Percentiles rank a stretch among this genome's conserved stretches.
Conservation (phyloP, 192 early-diverging fungal genomes). For the Gaertneriomyces sp. region DNA sequence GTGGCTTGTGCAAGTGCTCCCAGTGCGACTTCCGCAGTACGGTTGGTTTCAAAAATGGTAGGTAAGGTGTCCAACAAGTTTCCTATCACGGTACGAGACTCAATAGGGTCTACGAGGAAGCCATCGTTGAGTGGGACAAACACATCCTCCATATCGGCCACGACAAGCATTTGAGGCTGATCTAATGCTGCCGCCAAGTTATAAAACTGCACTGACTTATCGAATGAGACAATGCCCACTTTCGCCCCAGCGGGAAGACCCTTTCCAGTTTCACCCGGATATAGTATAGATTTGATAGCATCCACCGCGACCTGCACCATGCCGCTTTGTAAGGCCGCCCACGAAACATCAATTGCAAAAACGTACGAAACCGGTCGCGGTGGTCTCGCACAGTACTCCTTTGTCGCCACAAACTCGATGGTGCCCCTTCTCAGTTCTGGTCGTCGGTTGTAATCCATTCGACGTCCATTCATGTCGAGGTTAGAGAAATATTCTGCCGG, state of each 20-base stretch:
- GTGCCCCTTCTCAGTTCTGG: slow-evolving; percentile 89
- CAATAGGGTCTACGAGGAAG: slow-evolving; percentile 80
- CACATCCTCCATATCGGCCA: slow-evolving; percentile 84
- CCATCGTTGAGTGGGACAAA: slow-evolving; percentile 93
- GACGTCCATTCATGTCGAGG: slow-evolving; percentile 86
- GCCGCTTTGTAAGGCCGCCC: slow-evolving; percentile 79
- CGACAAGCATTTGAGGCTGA: slow-evolving; percentile 91
- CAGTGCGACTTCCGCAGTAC: slow-evolving; percentile 68
- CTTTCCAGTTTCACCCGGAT: slow-evolving; percentile 35
- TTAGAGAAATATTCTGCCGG: slow-evolving; percentile 89
- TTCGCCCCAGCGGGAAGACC: slow-evolving; percentile 39
- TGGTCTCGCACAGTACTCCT: slow-evolving; percentile 65
- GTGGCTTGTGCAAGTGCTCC: slow-evolving; percentile 78
- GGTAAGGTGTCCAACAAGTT: slow-evolving; percentile 78
- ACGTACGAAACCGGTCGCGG: slow-evolving; percentile 73
- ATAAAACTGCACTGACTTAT: slow-evolving; percentile 91
- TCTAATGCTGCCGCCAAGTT: slow-evolving; percentile 73
- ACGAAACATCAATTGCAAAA: slow-evolving; percentile 95
- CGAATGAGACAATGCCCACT: slow-evolving; percentile 88
- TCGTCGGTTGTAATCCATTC: slow-evolving; percentile 76
- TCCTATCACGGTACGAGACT: slow-evolving; percentile 78
- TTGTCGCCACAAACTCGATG: slow-evolving; percentile 85
- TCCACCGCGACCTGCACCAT: slow-evolving; percentile 67
- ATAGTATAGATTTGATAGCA: slow-evolving; percentile 68
- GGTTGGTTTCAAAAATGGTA: slow-evolving; percentile 75